Conservation (phyloP, 345 rosid species). For the Atalantia buxifolia region DNA sequence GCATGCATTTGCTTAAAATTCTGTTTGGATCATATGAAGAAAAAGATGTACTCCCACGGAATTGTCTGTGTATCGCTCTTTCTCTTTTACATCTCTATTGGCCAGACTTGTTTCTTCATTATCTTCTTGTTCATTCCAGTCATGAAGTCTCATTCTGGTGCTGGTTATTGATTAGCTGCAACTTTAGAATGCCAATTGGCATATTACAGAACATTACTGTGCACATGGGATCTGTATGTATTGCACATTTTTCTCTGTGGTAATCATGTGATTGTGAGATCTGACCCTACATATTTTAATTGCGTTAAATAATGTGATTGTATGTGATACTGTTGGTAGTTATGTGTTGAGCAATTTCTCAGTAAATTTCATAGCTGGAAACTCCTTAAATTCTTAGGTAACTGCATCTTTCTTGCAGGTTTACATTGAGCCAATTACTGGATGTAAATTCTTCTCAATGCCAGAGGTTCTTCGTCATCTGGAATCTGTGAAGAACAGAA, state of each 20-base stretch:
- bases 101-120: background rate
- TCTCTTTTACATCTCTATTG: background rate
- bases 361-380: background rate
- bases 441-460: conserved; percentile 38
- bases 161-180: background rate
- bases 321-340: background rate
- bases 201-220: background rate
- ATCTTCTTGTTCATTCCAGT: background rate
- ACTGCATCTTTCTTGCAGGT: conserved; percentile 24
- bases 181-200: background rate
- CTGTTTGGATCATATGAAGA: background rate
- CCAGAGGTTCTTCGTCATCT: conserved; percentile 38
- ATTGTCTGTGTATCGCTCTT: background rate
- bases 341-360: background rate
- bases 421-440: conserved; percentile 29
- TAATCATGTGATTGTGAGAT: background rate
- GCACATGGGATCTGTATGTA: background rate
- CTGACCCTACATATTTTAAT: background rate
- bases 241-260: background rate
- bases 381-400: background rate
- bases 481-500: conserved; percentile 11
- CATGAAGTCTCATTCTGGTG: background rate
- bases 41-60: background rate
- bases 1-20: background rate
- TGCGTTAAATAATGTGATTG: background rate